These are phyloP conservation scores for Pythium monospermum DNA, from an alignment of 352 stramenopile genomes.

Conservation along the genomic window DNA sequence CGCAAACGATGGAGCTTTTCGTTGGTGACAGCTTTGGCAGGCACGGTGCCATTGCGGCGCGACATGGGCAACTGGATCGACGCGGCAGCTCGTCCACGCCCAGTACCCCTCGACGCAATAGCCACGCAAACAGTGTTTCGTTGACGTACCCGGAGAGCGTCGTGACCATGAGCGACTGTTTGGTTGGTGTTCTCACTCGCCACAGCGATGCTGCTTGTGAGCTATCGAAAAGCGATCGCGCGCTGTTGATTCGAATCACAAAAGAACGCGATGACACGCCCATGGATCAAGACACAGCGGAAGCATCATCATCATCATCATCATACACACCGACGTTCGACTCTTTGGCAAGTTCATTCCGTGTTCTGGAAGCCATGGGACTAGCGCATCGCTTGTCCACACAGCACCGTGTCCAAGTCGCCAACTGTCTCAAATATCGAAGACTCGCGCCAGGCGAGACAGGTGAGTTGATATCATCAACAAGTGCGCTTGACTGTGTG, in stretches of 20 bases:
- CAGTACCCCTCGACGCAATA: conserved; percentile 1
- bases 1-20: conserved; percentile 19
- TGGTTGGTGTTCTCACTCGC: conserved; percentile 27
- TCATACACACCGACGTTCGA: conserved; percentile 5
- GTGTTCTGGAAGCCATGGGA: conserved; percentile 27
- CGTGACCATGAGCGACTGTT: conserved; percentile 34
- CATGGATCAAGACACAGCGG: background rate
- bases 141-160: conserved; percentile 24
- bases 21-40: conserved; percentile 24
- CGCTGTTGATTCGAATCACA: conserved; percentile 20
- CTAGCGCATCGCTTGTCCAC: conserved; percentile 19
- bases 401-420: conserved; percentile 18
- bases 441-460: conserved; percentile 16
- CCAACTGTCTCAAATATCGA: conserved; percentile 22
- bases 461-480: conserved; percentile 4
- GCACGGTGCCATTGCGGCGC: background rate
- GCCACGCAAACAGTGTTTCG: background rate
- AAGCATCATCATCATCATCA: too few species aligned
- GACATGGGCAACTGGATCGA: background rate
- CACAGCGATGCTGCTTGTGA: conserved; percentile 3
- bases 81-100: background rate
- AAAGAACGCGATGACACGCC: conserved; percentile 16
- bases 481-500: background rate
- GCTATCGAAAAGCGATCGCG: conserved; percentile 16
- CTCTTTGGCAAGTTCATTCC: conserved; percentile 22